Evolutionary conservation across 768 basidiomycete species (phyloP).

Genomic region (Rhodocollybia butyracea): DNA sequence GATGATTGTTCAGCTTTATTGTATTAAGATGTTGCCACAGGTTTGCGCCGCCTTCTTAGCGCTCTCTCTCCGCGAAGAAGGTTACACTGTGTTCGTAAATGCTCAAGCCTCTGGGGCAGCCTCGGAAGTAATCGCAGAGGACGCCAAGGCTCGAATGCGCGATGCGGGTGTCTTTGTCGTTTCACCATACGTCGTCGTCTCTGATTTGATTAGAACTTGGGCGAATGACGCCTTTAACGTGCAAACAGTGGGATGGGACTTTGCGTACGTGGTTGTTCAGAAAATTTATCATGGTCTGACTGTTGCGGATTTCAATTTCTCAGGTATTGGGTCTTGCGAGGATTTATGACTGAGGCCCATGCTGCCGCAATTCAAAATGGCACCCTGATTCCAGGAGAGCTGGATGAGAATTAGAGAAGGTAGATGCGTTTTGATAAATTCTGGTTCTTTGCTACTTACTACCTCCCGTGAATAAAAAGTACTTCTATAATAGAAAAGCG

Average conservation of each 20-base stretch:
- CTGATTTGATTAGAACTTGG: conserved; percentile 51
- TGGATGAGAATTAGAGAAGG: background rate
- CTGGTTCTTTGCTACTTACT: no score
- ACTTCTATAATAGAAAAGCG: no score
- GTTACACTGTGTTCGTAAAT: conserved; percentile 46
- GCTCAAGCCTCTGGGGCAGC: conserved; percentile 44
- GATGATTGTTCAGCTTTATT: background rate
- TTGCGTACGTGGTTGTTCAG: background rate
- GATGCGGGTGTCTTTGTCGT: conserved; percentile 42
- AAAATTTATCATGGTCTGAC: background rate
- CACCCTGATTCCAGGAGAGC: conserved; percentile 18
- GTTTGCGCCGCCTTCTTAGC: conserved; percentile 49
- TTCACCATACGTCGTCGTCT: conserved; percentile 39
- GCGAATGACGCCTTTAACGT: conserved; percentile 42
- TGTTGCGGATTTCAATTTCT: background rate
- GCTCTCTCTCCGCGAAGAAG: conserved; percentile 40
- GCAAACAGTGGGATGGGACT: conserved; percentile 22
- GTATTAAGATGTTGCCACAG: conserved; percentile 16
- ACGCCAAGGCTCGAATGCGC: conserved; percentile 47
- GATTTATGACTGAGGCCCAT: conserved; percentile 27
- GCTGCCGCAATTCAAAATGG: conserved; percentile 26
- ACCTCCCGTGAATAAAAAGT: no score
- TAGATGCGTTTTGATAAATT: no score
- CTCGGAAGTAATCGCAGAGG: conserved; percentile 34
- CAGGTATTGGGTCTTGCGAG: conserved; percentile 28